These are phyloP conservation scores for Beta lomatogona DNA, from an alignment of 179 eudicot species.

Conservation along the genomic window DNA sequence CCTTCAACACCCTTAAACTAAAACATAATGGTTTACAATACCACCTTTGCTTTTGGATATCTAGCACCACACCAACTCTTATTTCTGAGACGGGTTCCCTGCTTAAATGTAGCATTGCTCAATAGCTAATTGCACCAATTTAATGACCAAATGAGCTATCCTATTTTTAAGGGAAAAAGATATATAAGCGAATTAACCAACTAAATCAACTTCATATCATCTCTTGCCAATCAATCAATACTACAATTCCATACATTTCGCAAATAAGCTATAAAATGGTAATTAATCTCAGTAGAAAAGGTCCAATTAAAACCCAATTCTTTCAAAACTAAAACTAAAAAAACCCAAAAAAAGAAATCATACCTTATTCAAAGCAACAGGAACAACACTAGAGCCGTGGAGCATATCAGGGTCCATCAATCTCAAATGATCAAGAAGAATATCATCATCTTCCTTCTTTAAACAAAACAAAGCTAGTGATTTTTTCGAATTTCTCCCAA, in stretches of 20 bases:
- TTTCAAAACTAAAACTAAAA: no score
- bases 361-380: conserved; percentile 93
- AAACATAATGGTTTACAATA: background rate
- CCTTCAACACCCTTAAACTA: background rate
- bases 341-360: background rate
- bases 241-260: background rate
- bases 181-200: background rate
- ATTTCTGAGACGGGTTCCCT: background rate
- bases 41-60: background rate
- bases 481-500: no score
- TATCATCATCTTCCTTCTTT: conserved; percentile 60
- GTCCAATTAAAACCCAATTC: background rate
- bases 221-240: background rate
- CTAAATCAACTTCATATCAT: background rate
- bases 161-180: background rate
- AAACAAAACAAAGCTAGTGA: no score
- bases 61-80: background rate
- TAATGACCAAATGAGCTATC: background rate
- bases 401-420: conserved; percentile 69
- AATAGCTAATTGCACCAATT: background rate
- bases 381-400: conserved; percentile 63
- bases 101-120: background rate
- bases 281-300: background rate
- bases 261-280: background rate
- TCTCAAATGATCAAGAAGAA: conserved; percentile 73